Conservation (phyloP, 2,329 filamentous ascomycete species). For the Parasarocladium wereldwijsianum region DNA sequence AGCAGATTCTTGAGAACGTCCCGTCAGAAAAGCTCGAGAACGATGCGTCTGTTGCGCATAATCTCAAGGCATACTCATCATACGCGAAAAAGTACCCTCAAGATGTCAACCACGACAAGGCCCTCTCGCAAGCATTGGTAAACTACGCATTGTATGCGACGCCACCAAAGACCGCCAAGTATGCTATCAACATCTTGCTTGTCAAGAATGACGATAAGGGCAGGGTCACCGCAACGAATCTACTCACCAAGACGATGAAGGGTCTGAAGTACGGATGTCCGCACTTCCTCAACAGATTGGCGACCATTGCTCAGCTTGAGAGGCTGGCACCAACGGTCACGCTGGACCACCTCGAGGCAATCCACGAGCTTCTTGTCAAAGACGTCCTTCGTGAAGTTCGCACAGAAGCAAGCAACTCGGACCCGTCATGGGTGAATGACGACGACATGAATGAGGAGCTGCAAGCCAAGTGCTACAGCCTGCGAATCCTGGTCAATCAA, state of each 20-base stretch:
- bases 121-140: conserved; percentile 67
- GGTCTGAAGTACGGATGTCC: conserved; percentile 58
- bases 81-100: conserved; percentile 77
- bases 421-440: conserved; percentile 53
- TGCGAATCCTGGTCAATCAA: conserved; percentile 78
- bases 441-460: conserved; percentile 65
- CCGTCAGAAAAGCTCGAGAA: conserved; percentile 55
- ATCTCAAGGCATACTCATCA: conserved; percentile 82
- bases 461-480: conserved; percentile 65
- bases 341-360: conserved; percentile 58
- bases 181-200: conserved; percentile 82
- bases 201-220: conserved; percentile 59
- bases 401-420: conserved; percentile 37
- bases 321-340: conserved; percentile 60
- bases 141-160: conserved; percentile 72
- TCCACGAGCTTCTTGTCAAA: conserved; percentile 64
- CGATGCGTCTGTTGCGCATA: conserved; percentile 66
- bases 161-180: conserved; percentile 75
- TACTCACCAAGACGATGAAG: conserved; percentile 62
- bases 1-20: conserved; percentile 66
- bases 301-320: conserved; percentile 59
- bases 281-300: conserved; percentile 62
- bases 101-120: conserved; percentile 68
- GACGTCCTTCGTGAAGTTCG: conserved; percentile 60
- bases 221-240: conserved; percentile 69